Evolutionary conservation across 208 protist species (phyloP).

Genomic region (Zelonia costaricensis): DNA sequence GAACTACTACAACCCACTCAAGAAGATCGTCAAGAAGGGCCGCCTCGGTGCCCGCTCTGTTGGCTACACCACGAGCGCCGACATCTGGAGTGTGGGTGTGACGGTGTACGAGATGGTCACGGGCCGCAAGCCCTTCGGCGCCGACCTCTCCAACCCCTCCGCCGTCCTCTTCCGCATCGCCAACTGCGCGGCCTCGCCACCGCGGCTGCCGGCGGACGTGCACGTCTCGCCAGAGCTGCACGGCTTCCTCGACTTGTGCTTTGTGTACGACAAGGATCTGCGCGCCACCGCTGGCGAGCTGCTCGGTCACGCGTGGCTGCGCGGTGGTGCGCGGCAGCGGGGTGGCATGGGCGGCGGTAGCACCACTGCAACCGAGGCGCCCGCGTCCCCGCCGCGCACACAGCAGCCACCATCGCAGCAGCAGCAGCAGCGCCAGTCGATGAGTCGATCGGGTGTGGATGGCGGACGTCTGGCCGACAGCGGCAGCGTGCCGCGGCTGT

Average conservation of each 20-base stretch:
- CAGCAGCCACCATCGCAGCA: conserved; percentile 1
- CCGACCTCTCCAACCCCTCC: conserved; percentile 50
- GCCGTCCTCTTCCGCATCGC: conserved; percentile 77
- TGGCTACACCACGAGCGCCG: conserved; percentile 77
- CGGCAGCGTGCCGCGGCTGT: not conserved
- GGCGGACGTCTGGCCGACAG: no score
- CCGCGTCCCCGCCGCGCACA: not conserved
- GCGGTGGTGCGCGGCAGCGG: not conserved
- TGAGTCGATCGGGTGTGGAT: not conserved
- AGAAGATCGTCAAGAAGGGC: conserved; percentile 28
- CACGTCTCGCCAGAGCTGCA: conserved; percentile 49
- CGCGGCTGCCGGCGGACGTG: conserved; percentile 43
- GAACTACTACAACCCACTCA: conserved; percentile 40
- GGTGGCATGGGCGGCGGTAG: not conserved
- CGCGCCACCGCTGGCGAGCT: conserved; percentile 66
- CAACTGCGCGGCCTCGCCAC: conserved; percentile 41
- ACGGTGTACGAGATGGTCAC: conserved; percentile 88
- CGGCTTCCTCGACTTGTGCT: conserved; percentile 74
- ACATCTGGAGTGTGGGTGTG: conserved; percentile 88
- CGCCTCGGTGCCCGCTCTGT: conserved; percentile 6
- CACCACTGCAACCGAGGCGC: not conserved
- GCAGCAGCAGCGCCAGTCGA: not conserved
- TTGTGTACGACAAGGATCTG: conserved; percentile 65
- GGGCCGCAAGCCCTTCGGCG: conserved; percentile 72
- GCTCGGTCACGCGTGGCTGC: conserved; percentile 71